phyloP scores from a whole-genome alignment of 2,329 filamentous ascomycete species.

The Neofusicoccum cordaticola region DNA sequence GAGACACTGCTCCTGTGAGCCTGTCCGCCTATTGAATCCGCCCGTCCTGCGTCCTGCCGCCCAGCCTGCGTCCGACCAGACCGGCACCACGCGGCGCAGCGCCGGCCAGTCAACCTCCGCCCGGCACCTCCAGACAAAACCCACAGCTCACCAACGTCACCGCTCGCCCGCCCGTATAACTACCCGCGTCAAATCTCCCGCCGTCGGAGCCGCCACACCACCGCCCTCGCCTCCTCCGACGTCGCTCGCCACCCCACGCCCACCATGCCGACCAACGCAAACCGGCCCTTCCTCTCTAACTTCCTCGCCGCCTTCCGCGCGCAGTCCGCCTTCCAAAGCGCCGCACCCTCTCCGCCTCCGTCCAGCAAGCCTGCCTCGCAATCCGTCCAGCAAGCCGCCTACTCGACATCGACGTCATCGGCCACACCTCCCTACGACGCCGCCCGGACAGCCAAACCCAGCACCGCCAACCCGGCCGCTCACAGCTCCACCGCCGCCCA shows the following conservation, averaged over 20 bases:
- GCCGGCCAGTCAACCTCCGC: neutral
- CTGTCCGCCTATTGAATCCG: neutral
- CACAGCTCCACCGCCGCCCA: conserved; percentile 21
- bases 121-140: neutral
- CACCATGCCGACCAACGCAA: conserved; percentile 40
- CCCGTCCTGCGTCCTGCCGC: neutral
- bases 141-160: neutral
- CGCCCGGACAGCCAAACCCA: conserved; percentile 19
- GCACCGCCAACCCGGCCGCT: neutral
- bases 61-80: neutral
- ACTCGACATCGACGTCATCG: conserved; percentile 31
- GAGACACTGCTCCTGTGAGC: neutral
- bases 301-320: conserved; percentile 67
- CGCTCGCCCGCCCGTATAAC: neutral
- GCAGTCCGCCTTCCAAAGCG: conserved; percentile 59
- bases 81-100: neutral
- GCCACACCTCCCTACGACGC: conserved; percentile 31
- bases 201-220: neutral
- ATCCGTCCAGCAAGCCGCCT: conserved; percentile 34
- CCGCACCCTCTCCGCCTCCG: conserved; percentile 41
- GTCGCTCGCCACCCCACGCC: neutral
- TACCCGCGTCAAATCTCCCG: neutral
- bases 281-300: conserved; percentile 64
- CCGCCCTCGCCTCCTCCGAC: neutral
- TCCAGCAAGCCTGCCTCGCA: conserved; percentile 37